Base-by-base conservation (phyloP, 768 basidiomycete genomes). In the Termitomyces sp. region DNA sequence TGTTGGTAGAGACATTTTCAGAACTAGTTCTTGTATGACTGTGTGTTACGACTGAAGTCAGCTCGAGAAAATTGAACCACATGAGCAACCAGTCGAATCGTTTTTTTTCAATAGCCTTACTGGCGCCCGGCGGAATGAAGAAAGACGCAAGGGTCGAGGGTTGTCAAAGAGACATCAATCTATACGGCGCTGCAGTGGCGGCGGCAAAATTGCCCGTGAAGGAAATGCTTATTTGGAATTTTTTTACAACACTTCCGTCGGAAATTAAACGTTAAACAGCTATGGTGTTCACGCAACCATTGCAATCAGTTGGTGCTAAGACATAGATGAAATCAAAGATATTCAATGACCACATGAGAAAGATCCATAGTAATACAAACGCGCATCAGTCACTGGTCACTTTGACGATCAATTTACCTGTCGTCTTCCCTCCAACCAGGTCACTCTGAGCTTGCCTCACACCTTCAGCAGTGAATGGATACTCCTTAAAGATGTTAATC, bases 401-500 rank as follows among this genome's bases (percentile, higher is more conserved):
- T 68, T 90, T 91, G 63, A 98, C 76, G 52, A 98, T 62, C 65
- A 99, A 70, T 70, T 98, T 99, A 3, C 96, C 96, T 2, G 79
- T 80, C 10, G 93, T 92, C 69, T 84, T 86, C 48, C 96, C 87
- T 9, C 81, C 76, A 0, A 80, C 80, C 58, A 98, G 76, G 66
- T 96, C 94, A 13, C 63, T 76, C 63, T 98, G 95, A 0, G 93
- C 86, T 59, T 87, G 78, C 65, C 75, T 78, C 13, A 87, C 84
- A 0, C 90, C 93, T 56, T 94, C 90, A 0, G 83, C 79, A 0
- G 89, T 87, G 73, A 98, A 94, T 0, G 84, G 83, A 62, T 97
- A 98, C 56, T 90, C 89, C 55, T 86, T 81, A 70, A 83, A 82
- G 18, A 95, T 73, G 48, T 81, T 76, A 62, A 90, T 77, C 66